Percentiles rank a stretch among this genome's conserved stretches.
phyloP scores from a whole-genome alignment of 768 basidiomycete genomes.

The Leucocoprinus leucothites region DNA sequence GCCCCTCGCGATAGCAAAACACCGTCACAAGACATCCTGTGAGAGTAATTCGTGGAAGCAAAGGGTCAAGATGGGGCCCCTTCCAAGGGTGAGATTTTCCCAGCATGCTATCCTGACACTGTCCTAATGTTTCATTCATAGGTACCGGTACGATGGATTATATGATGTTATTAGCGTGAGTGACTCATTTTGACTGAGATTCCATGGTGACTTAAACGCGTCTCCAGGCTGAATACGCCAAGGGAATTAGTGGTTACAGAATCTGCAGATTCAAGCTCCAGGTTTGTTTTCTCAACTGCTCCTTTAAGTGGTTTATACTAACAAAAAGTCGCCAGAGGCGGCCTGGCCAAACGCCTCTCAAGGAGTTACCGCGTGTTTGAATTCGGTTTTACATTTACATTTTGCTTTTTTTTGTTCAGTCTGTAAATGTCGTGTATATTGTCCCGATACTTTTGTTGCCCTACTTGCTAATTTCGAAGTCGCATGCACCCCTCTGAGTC shows the following conservation, averaged over 20 bases:
- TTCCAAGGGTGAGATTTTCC: not conserved
- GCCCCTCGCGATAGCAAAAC: conserved; percentile 19
- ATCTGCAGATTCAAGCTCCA: conserved; percentile 10
- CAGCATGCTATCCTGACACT: conserved; percentile 15
- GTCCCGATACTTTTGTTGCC: too few relatives aligned
- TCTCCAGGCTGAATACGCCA: not conserved
- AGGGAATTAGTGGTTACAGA: conserved; percentile 2
- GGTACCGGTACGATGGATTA: conserved; percentile 43
- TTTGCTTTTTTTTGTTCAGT: not conserved
- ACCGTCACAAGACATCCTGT: conserved; percentile 32
- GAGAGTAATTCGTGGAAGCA: conserved; percentile 38
- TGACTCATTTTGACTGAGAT: not conserved
- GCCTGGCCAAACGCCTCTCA: conserved; percentile 4
- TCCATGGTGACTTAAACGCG: not conserved
- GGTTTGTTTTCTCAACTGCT: not conserved
- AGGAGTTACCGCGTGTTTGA: not conserved
- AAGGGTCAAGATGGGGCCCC: conserved; percentile 9
- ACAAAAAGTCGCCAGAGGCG: not conserved
- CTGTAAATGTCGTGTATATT: too few relatives aligned
- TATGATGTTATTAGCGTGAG: conserved; percentile 22
- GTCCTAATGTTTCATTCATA: conserved; percentile 28
- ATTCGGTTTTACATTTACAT: not conserved
- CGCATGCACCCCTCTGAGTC: too few relatives aligned
- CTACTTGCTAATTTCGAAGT: too few relatives aligned
- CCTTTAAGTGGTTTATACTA: not conserved